Percentiles rank a stretch among this genome's conserved stretches.
Evolutionary conservation across 768 basidiomycete genomes (phyloP).

Genomic region (Suillus occidentalis): DNA sequence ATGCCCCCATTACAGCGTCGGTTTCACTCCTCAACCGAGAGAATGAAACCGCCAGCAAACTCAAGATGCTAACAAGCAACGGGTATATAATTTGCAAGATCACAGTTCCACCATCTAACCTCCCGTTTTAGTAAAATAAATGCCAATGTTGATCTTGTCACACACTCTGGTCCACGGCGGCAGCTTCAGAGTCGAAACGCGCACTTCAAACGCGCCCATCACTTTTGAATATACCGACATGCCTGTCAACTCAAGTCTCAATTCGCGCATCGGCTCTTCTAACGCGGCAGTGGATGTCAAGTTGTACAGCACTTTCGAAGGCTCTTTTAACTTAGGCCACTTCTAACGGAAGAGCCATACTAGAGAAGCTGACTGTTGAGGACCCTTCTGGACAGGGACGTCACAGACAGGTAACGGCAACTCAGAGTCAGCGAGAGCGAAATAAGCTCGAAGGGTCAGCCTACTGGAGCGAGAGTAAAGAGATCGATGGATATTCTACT

Average conservation of each 20-base stretch:
- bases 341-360: conserved; percentile 16
- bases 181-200: conserved; percentile 32
- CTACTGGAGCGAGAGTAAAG: conserved; percentile 23
- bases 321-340: conserved; percentile 36
- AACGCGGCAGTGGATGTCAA: conserved; percentile 25
- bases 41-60: conserved; percentile 22
- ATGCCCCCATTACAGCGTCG: conserved; percentile 38
- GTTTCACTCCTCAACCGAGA: conserved; percentile 37
- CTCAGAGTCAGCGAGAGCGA: conserved; percentile 2
- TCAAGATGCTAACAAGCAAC: conserved; percentile 41
- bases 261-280: conserved; percentile 29
- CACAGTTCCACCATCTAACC: background rate
- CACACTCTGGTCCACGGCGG: conserved; percentile 30
- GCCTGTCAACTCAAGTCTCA: conserved; percentile 38
- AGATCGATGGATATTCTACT: conserved; percentile 17
- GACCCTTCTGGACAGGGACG: conserved; percentile 39
- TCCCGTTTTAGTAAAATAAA: conserved; percentile 32
- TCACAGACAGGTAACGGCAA: conserved; percentile 27
- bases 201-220: conserved; percentile 32
- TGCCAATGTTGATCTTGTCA: conserved; percentile 32
- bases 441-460: conserved; percentile 20
- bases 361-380: conserved; percentile 20
- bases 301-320: conserved; percentile 43
- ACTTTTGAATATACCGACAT: conserved; percentile 27
- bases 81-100: conserved; percentile 24